phyloP scores from a whole-genome alignment of 1,284 basidiomycete genomes.

The Cutaneotrichosporon sp. region DNA sequence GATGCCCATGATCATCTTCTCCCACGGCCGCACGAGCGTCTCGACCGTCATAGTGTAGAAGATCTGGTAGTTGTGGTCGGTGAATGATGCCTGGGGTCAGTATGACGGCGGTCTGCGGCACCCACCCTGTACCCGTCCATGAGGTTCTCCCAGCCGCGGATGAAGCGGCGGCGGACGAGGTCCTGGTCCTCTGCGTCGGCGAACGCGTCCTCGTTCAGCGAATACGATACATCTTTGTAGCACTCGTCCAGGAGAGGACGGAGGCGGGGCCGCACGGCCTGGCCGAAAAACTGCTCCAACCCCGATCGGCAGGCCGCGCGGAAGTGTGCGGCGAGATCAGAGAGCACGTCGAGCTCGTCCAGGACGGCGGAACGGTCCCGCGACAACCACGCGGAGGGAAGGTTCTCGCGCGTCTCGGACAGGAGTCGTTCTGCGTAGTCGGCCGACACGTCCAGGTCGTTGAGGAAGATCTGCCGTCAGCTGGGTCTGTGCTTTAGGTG shows the following conservation, averaged over 20 bases:
- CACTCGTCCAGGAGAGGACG: slow-evolving; percentile 77
- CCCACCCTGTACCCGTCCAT: slow-evolving; percentile 63
- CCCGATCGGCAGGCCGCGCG: slow-evolving; percentile 69
- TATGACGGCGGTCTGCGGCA: neutral
- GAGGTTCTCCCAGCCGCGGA: slow-evolving; percentile 73
- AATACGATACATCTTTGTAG: slow-evolving; percentile 82
- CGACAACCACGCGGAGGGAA: slow-evolving; percentile 66
- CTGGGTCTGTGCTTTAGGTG: no score
- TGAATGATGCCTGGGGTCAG: slow-evolving; percentile 64
- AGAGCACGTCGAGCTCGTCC: slow-evolving; percentile 34
- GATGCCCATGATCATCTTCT: slow-evolving; percentile 73
- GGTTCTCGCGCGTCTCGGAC: slow-evolving; percentile 59
- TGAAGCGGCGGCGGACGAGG: slow-evolving; percentile 77
- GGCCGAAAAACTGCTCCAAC: slow-evolving; percentile 89
- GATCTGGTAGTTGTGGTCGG: slow-evolving; percentile 76
- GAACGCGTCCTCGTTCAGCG: slow-evolving; percentile 83
- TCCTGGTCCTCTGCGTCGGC: slow-evolving; percentile 78
- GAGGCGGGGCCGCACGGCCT: slow-evolving; percentile 77
- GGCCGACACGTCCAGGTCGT: slow-evolving; percentile 81
- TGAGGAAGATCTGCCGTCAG: slow-evolving; percentile 64
- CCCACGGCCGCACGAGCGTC: slow-evolving; percentile 85
- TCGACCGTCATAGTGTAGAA: slow-evolving; percentile 83
- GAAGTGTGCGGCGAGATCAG: slow-evolving; percentile 58
- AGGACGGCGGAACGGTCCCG: slow-evolving; percentile 52
- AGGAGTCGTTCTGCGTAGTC: slow-evolving; percentile 77